Conservation (phyloP, 345 rosid genomes). For the Gossypium turneri region DNA sequence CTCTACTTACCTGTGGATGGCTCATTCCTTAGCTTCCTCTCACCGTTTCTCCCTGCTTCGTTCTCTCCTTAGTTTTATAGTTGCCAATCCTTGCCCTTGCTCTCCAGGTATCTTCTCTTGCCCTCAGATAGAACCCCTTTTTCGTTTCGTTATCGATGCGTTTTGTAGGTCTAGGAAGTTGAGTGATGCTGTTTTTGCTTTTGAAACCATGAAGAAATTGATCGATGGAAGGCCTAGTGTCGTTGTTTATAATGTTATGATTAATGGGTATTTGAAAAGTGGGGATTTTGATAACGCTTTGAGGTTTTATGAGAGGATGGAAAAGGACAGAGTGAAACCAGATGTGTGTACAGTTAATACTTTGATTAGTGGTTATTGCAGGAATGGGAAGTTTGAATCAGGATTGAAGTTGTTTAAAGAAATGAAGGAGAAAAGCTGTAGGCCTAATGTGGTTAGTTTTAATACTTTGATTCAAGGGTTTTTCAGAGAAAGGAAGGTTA, state of each 20-base stretch:
- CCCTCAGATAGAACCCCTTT: conserved; percentile 59
- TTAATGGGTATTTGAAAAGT: conserved; percentile 64
- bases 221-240: conserved; percentile 64
- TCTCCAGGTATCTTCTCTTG: conserved; percentile 88
- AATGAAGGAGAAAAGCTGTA: conserved; percentile 68
- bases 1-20: conserved; percentile 75
- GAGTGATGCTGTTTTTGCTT: conserved; percentile 48
- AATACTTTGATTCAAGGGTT: conserved; percentile 76
- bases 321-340: conserved; percentile 57
- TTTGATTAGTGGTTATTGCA: conserved; percentile 66
- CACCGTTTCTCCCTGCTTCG: conserved; percentile 52
- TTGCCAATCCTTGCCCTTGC: conserved; percentile 73
- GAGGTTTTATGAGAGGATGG: conserved; percentile 55
- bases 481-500: conserved; percentile 50
- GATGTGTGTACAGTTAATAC: conserved; percentile 72
- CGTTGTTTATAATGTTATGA: conserved; percentile 54
- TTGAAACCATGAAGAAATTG: conserved; percentile 61
- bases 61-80: conserved; percentile 53
- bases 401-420: conserved; percentile 70
- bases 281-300: conserved; percentile 46
- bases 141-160: conserved; percentile 47
- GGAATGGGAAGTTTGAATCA: conserved; percentile 39
- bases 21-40: conserved; percentile 57
- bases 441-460: conserved; percentile 76
- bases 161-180: conserved; percentile 55